Evolutionary conservation across 495 filamentous ascomycete species (phyloP).

Genomic region (Aspergillus asperescens): DNA sequence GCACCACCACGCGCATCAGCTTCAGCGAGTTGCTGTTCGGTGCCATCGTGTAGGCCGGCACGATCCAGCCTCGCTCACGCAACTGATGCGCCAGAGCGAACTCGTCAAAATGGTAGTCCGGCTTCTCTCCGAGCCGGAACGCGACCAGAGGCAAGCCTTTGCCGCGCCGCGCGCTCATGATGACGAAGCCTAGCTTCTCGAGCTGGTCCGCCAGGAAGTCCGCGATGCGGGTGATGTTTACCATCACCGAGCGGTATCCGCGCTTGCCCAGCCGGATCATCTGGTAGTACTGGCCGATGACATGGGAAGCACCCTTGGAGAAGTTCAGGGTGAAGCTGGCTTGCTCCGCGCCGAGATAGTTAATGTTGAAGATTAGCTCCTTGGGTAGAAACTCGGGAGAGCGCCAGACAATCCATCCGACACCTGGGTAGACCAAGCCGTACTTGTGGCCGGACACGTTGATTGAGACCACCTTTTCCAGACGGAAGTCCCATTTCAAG

Average conservation of each 20-base stretch:
- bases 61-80: slow-evolving; percentile 79
- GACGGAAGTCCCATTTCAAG: slow-evolving; percentile 81
- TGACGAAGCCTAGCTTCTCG: slow-evolving; percentile 71
- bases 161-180: slow-evolving; percentile 74
- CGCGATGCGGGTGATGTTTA: slow-evolving; percentile 76
- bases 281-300: slow-evolving; percentile 96
- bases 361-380: slow-evolving; percentile 96
- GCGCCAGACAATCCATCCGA: slow-evolving; percentile 90
- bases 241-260: slow-evolving; percentile 87
- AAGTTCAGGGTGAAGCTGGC: slow-evolving; percentile 95
- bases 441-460: slow-evolving; percentile 94
- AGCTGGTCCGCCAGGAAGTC: slow-evolving; percentile 74
- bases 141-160: slow-evolving; percentile 80
- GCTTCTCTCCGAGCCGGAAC: slow-evolving; percentile 60
- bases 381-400: slow-evolving; percentile 76
- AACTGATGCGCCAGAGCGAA: slow-evolving; percentile 80
- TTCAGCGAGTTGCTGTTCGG: slow-evolving; percentile 73
- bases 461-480: slow-evolving; percentile 82
- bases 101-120: slow-evolving; percentile 70
- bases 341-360: slow-evolving; percentile 91
- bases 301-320: slow-evolving; percentile 84
- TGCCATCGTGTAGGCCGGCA: slow-evolving; percentile 93
- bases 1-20: slow-evolving; percentile 83
- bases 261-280: slow-evolving; percentile 87
- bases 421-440: slow-evolving; percentile 72